Base-by-base conservation (phyloP, 768 basidiomycete genomes). In the Suillus americanus region DNA sequence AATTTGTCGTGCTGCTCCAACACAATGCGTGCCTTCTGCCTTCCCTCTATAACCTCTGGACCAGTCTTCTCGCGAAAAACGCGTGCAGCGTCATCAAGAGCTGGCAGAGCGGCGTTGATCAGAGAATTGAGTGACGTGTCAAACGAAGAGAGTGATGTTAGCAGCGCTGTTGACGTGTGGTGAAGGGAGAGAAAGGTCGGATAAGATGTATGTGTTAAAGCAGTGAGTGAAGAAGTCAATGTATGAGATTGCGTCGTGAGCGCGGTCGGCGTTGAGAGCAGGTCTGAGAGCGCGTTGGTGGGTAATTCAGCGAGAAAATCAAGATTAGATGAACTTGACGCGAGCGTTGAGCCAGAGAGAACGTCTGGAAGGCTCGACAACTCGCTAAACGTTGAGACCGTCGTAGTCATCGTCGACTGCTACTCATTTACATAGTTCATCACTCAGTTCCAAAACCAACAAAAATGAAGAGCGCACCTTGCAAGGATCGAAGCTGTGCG, bases 1-100 rank as follows among this genome's bases (percentile, higher is more conserved):
- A 99, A 85, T 76, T 95, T 95, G 75, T 97, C 94, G 72, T 95
- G 91, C 70, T 97, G 92, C 70, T 98, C 96, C 65, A 95, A 85
- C n/a, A 99, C 93, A 59, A 92, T 81, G 38, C 87, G 82, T 0
- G 93, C 93, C 67, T 89, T 89, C 64, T 85, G 82, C 43, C 96
- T 84, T 60, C 92, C 89, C 56, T 82, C 79, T 60, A 94, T 85
- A n/a, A 95, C 85, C 25, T 81, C 74, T 60, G 75, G 73, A 55
- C 91, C 89, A n/a, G 89, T 91, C 65, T 86, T 83, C 30, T 85
- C 82, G 59, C 88, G 83, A 83, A 96, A 97, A 30, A 82, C 80
- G 10, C 83, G 82, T 50, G 93, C 88, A 64, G 86, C 84, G 45
- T 85, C 80, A 70, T 97, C 94, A 51, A 98, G 81, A 5, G 85